A percentile compares a stretch with the other conserved stretches of the same genome.
phyloP scores from a whole-genome alignment of 371 early-diverging fungal species.

The Mucor mucedo region DNA sequence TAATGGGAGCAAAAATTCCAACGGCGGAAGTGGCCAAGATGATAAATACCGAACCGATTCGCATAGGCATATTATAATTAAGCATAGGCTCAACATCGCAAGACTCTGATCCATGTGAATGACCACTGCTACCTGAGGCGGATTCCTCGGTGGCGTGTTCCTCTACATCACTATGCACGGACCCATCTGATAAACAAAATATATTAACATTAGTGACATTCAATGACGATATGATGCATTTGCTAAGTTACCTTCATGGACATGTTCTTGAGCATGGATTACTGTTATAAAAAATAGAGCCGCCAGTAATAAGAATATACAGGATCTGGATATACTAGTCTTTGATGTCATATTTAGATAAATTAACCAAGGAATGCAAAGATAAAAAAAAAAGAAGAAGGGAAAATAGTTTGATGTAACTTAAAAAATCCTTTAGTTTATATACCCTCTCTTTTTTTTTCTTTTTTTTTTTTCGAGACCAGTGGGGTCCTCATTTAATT shows the following conservation, averaged over 20 bases:
- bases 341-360: slow-evolving; percentile 14
- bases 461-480: background rate
- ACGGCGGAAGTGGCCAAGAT: slow-evolving; percentile 33
- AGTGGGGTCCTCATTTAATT: background rate
- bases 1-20: slow-evolving; percentile 34
- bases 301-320: slow-evolving; percentile 4
- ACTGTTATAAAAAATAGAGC: slow-evolving; percentile 13
- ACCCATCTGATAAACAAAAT: slow-evolving; percentile 9
- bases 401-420: background rate
- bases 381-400: background rate
- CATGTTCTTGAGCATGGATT: slow-evolving; percentile 18
- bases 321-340: slow-evolving; percentile 2
- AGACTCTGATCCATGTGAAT: slow-evolving; percentile 15
- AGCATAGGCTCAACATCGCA: slow-evolving; percentile 12
- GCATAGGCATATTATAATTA: slow-evolving; percentile 27
- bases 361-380: background rate
- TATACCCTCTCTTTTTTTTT: background rate
- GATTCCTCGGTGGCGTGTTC: slow-evolving; percentile 6
- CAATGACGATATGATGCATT: background rate
- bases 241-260: slow-evolving; percentile 23
- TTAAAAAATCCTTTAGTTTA: background rate
- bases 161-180: background rate
- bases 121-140: background rate
- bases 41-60: slow-evolving; percentile 35
- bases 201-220: background rate